These are phyloP conservation scores for Pterulicium gracile DNA, from an alignment of 1,284 basidiomycete genomes.

Conservation along the genomic window DNA sequence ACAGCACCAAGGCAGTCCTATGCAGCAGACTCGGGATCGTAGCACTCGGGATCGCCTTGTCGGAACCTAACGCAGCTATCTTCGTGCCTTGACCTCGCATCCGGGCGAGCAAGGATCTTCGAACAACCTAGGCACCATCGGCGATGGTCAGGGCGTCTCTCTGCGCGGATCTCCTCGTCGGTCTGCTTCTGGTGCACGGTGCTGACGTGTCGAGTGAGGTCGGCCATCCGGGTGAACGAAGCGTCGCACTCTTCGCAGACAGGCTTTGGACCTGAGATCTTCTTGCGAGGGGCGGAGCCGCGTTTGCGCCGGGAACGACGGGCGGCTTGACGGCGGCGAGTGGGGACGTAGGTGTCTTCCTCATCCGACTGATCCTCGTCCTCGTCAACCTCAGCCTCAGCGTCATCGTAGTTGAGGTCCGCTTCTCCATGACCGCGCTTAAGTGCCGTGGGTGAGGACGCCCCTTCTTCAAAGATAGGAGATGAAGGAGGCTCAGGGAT, in stretches of 20 bases:
- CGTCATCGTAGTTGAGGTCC: not conserved
- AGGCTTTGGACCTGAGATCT: constrained; percentile 1
- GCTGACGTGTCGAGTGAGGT: not conserved
- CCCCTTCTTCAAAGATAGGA: too few species aligned
- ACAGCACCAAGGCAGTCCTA: too few species aligned
- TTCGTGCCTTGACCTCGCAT: not conserved
- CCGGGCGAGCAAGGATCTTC: not conserved
- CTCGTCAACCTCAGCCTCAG: not conserved
- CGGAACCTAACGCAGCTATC: too few species aligned
- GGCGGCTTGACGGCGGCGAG: not conserved
- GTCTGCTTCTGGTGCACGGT: not conserved
- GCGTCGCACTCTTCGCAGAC: not conserved
- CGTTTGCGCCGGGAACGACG: not conserved
- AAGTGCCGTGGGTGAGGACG: too few species aligned
- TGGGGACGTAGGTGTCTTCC: not conserved
- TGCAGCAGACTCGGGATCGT: too few species aligned
- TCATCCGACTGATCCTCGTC: not conserved
- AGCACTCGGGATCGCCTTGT: not conserved
- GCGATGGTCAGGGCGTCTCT: not conserved
- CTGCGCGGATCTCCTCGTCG: not conserved
- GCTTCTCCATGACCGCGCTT: not conserved
- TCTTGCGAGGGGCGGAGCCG: not conserved
- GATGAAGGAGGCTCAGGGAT: too few species aligned
- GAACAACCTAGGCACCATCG: not conserved
- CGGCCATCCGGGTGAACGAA: not conserved